phyloP scores from a whole-genome alignment of 2,329 filamentous ascomycete genomes.

The Apiospora hydei region DNA sequence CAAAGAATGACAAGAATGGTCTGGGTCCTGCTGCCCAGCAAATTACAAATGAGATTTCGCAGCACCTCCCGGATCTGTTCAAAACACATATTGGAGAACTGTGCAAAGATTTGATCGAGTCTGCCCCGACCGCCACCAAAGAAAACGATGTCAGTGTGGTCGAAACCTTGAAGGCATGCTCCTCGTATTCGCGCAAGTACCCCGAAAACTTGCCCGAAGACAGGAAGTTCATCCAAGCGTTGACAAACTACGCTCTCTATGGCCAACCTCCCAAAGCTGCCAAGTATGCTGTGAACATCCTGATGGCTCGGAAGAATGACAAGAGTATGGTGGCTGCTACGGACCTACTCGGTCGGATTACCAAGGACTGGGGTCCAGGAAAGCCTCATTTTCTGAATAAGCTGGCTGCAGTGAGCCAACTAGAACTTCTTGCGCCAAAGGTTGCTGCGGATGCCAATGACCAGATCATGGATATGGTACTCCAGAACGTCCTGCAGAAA shows the following conservation, averaged over 20 bases:
- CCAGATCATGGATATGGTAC: constrained; percentile 78
- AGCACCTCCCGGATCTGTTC: constrained; percentile 87
- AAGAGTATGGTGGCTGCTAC: constrained; percentile 84
- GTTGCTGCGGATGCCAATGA: constrained; percentile 78
- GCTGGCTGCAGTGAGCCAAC: constrained; percentile 73
- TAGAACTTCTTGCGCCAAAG: constrained; percentile 77
- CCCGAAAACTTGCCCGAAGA: constrained; percentile 84
- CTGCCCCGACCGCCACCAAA: constrained; percentile 74
- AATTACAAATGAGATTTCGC: constrained; percentile 89
- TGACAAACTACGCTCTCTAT: constrained; percentile 83
- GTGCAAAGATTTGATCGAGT: constrained; percentile 83
- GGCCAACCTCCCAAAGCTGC: constrained; percentile 83
- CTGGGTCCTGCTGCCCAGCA: constrained; percentile 84
- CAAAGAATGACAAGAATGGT: constrained; percentile 81
- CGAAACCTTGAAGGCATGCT: constrained; percentile 91
- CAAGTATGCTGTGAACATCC: constrained; percentile 92
- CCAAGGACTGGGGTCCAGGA: constrained; percentile 77
- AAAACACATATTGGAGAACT: constrained; percentile 92
- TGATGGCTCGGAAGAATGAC: constrained; percentile 77
- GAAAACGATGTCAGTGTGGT: constrained; percentile 78
- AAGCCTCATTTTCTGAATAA: constrained; percentile 78
- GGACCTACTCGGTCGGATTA: constrained; percentile 79
- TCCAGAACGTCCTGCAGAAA: constrained; percentile 76
- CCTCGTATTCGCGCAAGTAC: constrained; percentile 87
- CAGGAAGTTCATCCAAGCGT: constrained; percentile 79